phyloP scores from a whole-genome alignment of 148 eudicot genomes.

The Cornus controversa region DNA sequence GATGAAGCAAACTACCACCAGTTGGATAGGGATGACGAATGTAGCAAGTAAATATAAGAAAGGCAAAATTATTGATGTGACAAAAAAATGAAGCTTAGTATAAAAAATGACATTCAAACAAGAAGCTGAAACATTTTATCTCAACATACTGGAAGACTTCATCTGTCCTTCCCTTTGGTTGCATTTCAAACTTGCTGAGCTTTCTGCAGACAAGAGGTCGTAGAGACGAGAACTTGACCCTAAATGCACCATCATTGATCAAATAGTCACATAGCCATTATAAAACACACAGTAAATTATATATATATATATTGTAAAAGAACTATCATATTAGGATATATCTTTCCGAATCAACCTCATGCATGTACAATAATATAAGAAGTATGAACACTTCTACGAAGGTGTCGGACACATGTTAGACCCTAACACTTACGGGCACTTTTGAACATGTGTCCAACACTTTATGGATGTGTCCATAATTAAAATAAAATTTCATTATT shows the following conservation, averaged over 20 bases:
- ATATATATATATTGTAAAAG: background rate
- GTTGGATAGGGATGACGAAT: background rate
- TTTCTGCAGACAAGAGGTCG: slow-evolving; percentile 36
- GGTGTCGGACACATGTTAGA: too few relatives aligned
- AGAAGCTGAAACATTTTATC: background rate
- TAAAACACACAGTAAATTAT: background rate
- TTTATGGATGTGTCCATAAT: too few relatives aligned
- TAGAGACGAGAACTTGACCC: slow-evolving; percentile 32
- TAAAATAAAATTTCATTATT: too few relatives aligned
- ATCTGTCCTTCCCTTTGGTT: slow-evolving; percentile 8
- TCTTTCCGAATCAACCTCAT: background rate
- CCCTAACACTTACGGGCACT: too few relatives aligned
- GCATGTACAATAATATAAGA: background rate
- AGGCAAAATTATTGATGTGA: background rate
- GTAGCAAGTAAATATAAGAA: background rate
- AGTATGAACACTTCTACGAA: too few relatives aligned
- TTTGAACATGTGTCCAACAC: too few relatives aligned
- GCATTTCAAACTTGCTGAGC: slow-evolving; percentile 16
- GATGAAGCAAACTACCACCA: background rate
- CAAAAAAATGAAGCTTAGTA: background rate
- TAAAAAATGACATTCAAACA: background rate
- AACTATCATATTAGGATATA: background rate
- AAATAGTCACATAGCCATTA: background rate
- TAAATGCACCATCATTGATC: background rate
- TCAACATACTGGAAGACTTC: slow-evolving; percentile 25